A percentile compares a stretch with the other conserved stretches of the same genome.
phyloP scores from a whole-genome alignment of 768 basidiomycete genomes.

The Tricholoma flavovirens region DNA sequence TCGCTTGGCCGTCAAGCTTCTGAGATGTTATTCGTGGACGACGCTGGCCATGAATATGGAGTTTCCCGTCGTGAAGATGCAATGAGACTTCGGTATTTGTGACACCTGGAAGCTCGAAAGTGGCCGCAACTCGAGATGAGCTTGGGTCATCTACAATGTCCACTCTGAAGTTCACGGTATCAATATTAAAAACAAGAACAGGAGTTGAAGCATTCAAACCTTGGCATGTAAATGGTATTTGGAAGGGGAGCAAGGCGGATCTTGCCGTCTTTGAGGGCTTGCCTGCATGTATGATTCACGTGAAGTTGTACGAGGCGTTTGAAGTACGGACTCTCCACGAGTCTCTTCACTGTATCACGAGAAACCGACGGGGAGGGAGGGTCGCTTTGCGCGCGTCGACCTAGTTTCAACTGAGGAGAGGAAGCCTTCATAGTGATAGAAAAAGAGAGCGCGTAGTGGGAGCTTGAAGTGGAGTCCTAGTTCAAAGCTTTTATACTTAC shows the following conservation, averaged over 20 bases:
- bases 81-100: constrained; percentile 29
- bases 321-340: neutral
- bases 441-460: neutral
- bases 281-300: neutral
- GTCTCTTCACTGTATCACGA: neutral
- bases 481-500: neutral
- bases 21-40: constrained; percentile 9
- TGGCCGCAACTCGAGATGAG: constrained; percentile 26
- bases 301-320: constrained; percentile 4
- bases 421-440: neutral
- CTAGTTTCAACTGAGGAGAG: neutral
- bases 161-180: constrained; percentile 26
- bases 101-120: constrained; percentile 44
- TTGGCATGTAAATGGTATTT: constrained; percentile 8
- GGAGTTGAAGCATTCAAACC: constrained; percentile 8
- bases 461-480: neutral
- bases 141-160: constrained; percentile 36
- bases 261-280: constrained; percentile 5
- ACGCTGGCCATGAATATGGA: constrained; percentile 32
- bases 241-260: constrained; percentile 2
- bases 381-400: neutral
- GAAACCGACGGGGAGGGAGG: neutral
- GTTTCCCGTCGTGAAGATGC: constrained; percentile 26
- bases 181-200: neutral
- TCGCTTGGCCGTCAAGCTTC: neutral